Conservation (phyloP, 768 basidiomycete genomes). For the Kwoniella bestiolae region DNA sequence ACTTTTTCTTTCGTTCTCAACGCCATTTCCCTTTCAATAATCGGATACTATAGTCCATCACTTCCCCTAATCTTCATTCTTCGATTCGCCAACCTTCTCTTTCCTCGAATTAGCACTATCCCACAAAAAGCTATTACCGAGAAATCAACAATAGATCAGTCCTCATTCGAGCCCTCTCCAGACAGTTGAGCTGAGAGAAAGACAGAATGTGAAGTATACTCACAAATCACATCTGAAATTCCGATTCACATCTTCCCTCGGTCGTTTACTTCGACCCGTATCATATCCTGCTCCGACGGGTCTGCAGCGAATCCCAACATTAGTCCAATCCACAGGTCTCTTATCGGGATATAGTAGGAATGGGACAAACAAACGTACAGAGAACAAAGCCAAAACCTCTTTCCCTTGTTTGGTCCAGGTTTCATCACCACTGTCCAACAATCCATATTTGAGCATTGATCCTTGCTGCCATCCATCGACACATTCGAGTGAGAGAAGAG, state of each 20-base stretch:
- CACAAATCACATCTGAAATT: constrained; percentile 56
- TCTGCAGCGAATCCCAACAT: constrained; percentile 19
- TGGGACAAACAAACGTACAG: constrained; percentile 37
- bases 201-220: too few relatives aligned
- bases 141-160: not conserved
- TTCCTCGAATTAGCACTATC: constrained; percentile 52
- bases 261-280: constrained; percentile 50
- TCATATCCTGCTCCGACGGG: constrained; percentile 57
- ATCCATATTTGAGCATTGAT: too few relatives aligned
- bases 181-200: not conserved
- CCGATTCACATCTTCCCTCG: constrained; percentile 54
- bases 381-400: constrained; percentile 57
- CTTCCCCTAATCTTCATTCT: not conserved
- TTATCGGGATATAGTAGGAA: not conserved
- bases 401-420: constrained; percentile 56
- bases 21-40: not conserved
- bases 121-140: constrained; percentile 52
- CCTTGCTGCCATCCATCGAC: not conserved
- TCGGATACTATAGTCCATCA: not conserved
- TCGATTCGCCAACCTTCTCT: constrained; percentile 21
- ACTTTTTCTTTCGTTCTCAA: not conserved
- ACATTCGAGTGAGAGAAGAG: not conserved
- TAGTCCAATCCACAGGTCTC: too few relatives aligned
- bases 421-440: constrained; percentile 50
- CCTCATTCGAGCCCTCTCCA: not conserved